These are phyloP conservation scores for Cladosporium sp. DNA, from an alignment of 2,329 filamentous ascomycete species.

Conservation along the genomic window DNA sequence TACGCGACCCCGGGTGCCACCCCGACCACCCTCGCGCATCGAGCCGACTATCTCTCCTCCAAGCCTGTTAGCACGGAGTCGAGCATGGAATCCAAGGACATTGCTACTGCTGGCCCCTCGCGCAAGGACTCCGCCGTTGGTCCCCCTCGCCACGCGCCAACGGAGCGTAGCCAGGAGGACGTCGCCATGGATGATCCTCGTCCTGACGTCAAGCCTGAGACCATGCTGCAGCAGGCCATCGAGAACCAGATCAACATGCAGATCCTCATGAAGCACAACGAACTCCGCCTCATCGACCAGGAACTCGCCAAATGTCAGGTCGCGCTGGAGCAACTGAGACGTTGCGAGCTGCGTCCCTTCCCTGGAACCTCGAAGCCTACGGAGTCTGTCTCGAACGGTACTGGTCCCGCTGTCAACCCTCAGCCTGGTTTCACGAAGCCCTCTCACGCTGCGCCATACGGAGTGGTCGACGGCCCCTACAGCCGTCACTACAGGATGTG, in stretches of 20 bases:
- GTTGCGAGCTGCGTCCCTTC: conserved; percentile 87
- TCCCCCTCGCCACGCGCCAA: background rate
- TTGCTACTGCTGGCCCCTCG: background rate
- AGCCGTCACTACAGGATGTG: conserved; percentile 91
- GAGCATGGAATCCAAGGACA: conserved; percentile 2
- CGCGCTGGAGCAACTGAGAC: conserved; percentile 85
- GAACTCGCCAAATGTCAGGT: conserved; percentile 94
- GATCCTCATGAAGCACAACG: conserved; percentile 88
- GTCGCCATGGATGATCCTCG: conserved; percentile 14
- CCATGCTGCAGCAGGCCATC: conserved; percentile 60
- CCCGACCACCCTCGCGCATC: conserved; percentile 4
- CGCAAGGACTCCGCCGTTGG: conserved; percentile 10
- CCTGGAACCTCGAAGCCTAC: conserved; percentile 64
- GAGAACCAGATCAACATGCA: conserved; percentile 85
- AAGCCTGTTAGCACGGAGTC: background rate
- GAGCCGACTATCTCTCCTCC: conserved; percentile 9
- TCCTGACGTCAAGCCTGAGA: conserved; percentile 7
- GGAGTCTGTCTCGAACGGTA: conserved; percentile 64
- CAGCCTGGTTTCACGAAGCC: conserved; percentile 60
- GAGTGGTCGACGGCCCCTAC: conserved; percentile 87
- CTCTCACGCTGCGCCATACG: conserved; percentile 78
- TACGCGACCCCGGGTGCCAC: conserved; percentile 9
- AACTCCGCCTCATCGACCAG: conserved; percentile 88
- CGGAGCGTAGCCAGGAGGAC: background rate
- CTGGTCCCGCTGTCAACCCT: conserved; percentile 62